Conservation (phyloP, 768 basidiomycete species). For the Epithele typhae region DNA sequence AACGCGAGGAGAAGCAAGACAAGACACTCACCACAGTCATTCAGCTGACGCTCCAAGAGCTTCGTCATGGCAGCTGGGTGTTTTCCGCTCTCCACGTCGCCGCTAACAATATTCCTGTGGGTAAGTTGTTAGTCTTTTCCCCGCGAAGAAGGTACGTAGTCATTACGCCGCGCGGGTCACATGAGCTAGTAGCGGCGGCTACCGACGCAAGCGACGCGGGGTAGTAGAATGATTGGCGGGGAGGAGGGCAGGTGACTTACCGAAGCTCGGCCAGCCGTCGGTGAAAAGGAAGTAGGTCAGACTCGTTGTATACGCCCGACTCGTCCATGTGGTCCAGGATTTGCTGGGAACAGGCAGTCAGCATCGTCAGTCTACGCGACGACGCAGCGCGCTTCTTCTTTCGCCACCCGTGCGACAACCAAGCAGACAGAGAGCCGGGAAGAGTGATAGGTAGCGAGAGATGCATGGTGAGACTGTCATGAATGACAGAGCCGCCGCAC, state of each 20-base stretch:
- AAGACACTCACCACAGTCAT: slow-evolving; percentile 76
- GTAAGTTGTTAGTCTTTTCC: too few species aligned
- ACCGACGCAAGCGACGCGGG: background rate
- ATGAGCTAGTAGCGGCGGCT: too few species aligned
- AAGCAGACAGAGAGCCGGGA: slow-evolving; percentile 4
- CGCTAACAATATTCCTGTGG: slow-evolving; percentile 62
- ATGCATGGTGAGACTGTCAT: slow-evolving; percentile 6
- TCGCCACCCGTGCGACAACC: background rate
- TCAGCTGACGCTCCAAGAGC: slow-evolving; percentile 85
- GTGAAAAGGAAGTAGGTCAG: slow-evolving; percentile 86
- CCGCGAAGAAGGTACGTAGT: too few species aligned
- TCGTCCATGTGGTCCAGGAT: slow-evolving; percentile 95
- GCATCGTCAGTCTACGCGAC: slow-evolving; percentile 12
- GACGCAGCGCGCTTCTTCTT: too few species aligned
- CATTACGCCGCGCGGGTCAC: too few species aligned
- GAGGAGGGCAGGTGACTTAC: slow-evolving; percentile 18
- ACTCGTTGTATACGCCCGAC: slow-evolving; percentile 88
- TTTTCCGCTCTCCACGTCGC: slow-evolving; percentile 75
- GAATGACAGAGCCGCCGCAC: too few species aligned
- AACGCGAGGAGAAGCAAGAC: too few species aligned
- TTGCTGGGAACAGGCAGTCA: slow-evolving; percentile 54
- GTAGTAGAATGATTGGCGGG: too few species aligned
- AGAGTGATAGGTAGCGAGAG: slow-evolving; percentile 14
- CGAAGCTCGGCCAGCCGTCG: slow-evolving; percentile 77
- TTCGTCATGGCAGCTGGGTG: slow-evolving; percentile 86